Evolutionary conservation across 2,329 filamentous ascomycete genomes (phyloP).

Genomic region (Aspergillus arachidicola): DNA sequence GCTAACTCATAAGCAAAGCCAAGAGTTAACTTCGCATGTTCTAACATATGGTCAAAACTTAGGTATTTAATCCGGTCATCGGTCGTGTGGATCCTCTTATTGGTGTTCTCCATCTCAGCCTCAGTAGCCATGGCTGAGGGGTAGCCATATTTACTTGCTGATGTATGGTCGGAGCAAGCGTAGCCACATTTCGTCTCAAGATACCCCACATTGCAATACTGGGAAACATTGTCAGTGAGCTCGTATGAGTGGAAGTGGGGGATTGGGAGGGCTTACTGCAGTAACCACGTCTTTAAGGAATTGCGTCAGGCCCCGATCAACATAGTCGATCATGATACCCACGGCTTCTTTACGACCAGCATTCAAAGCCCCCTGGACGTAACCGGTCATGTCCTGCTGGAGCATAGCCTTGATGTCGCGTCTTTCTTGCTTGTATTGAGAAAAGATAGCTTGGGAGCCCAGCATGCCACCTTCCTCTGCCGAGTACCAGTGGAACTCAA

Average conservation of each 20-base stretch:
- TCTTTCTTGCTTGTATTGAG: conserved; percentile 70
- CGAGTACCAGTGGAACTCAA: conserved; percentile 97
- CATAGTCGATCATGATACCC: conserved; percentile 90
- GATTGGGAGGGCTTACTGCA: conserved; percentile 48
- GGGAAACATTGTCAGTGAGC: background rate
- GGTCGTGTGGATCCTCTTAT: conserved; percentile 73
- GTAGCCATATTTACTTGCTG: conserved; percentile 67
- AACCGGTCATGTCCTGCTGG: conserved; percentile 98
- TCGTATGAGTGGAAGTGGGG: background rate
- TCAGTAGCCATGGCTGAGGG: conserved; percentile 68
- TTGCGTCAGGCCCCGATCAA: conserved; percentile 76
- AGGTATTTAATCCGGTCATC: conserved; percentile 72
- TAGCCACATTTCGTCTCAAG: conserved; percentile 88
- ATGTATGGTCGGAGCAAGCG: conserved; percentile 73
- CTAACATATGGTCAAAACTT: conserved; percentile 86
- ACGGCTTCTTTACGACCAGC: conserved; percentile 82
- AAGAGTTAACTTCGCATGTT: conserved; percentile 83
- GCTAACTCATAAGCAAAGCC: conserved; percentile 83
- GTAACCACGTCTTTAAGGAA: conserved; percentile 91
- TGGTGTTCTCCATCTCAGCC: conserved; percentile 60
- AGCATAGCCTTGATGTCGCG: conserved; percentile 92
- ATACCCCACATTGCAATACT: conserved; percentile 88
- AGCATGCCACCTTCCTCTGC: conserved; percentile 87
- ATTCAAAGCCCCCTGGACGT: conserved; percentile 77
- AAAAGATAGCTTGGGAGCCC: conserved; percentile 88